A percentile compares a stretch with the other conserved stretches of the same genome.
Conservation (phyloP, 352 stramenopile genomes). For the Phytophthora pseudosyringae region DNA sequence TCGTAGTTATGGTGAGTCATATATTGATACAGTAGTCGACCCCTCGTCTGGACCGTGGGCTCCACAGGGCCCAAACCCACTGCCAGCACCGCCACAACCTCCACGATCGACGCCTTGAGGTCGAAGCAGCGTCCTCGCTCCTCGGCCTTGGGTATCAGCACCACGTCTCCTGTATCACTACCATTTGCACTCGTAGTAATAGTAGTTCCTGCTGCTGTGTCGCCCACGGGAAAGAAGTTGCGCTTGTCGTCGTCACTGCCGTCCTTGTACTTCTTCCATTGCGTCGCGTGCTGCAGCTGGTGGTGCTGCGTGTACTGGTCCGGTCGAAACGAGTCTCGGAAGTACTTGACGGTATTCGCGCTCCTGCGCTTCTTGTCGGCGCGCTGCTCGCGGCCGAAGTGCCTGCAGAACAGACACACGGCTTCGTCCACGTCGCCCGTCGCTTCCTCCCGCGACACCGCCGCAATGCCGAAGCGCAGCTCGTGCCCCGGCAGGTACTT, state of each 20-base stretch:
- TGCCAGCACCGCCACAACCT: conserved; percentile 35
- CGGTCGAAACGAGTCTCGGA: conserved; percentile 57
- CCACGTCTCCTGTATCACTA: not conserved
- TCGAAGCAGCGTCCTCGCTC: conserved; percentile 23
- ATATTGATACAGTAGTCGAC: conserved; percentile 25
- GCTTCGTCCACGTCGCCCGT: conserved; percentile 40
- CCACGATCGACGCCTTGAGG: conserved; percentile 27
- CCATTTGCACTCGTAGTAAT: not conserved
- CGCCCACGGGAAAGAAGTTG: conserved; percentile 44
- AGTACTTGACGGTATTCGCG: conserved; percentile 61
- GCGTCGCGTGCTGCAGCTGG: conserved; percentile 47
- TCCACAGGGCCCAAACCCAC: conserved; percentile 23
- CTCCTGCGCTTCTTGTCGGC: conserved; percentile 49
- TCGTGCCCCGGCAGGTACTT: conserved; percentile 44
- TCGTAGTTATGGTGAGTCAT: conserved; percentile 33
- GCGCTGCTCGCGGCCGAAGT: conserved; percentile 60
- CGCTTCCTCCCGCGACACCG: conserved; percentile 41
- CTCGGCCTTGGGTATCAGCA: conserved; percentile 22
- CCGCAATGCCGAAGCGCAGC: conserved; percentile 49
- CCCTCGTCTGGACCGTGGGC: conserved; percentile 26
- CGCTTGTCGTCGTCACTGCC: conserved; percentile 45
- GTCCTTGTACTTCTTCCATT: conserved; percentile 49
- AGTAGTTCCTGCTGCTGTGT: not conserved
- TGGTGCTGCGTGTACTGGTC: conserved; percentile 73
- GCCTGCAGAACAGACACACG: conserved; percentile 61